Percentiles rank a stretch among this genome's conserved stretches.
These are phyloP conservation scores for Acer negundo DNA, from an alignment of 345 rosid species.

Conservation along the genomic window DNA sequence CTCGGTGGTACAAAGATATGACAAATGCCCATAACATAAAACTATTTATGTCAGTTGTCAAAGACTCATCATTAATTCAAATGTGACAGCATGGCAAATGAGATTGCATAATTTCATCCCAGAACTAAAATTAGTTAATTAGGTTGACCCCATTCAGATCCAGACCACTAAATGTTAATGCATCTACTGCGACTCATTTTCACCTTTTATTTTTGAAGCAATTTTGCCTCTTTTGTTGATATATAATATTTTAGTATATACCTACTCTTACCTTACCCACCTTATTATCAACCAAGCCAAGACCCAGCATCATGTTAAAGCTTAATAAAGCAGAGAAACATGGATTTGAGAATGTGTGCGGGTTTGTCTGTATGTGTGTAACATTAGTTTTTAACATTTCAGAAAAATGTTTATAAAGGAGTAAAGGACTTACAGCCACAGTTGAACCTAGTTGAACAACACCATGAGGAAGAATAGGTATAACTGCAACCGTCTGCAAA, in stretches of 20 bases:
- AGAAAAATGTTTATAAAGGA: conserved; percentile 10
- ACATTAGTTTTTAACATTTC: not conserved
- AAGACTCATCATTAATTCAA: not conserved
- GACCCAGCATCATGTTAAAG: not conserved
- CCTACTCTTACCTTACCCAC: not conserved
- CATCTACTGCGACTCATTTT: not conserved
- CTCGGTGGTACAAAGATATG: not conserved
- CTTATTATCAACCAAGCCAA: conserved; percentile 8
- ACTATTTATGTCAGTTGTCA: not conserved
- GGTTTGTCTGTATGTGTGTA: not conserved
- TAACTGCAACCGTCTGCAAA: conserved; percentile 78
- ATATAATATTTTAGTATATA: not conserved
- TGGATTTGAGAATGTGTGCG: not conserved
- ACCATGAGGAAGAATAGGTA: conserved; percentile 84
- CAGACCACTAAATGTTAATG: not conserved
- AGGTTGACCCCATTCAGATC: not conserved
- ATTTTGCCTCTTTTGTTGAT: not conserved
- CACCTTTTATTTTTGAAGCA: not conserved
- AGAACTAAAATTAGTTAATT: not conserved
- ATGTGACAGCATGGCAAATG: not conserved
- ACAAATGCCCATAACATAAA: not conserved
- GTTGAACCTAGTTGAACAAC: conserved; percentile 93
- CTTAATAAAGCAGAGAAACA: not conserved
- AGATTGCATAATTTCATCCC: conserved; percentile 3
- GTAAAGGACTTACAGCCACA: conserved; percentile 63